Base-by-base conservation (phyloP, 495 filamentous ascomycete genomes). In the Bacidia rubella region DNA sequence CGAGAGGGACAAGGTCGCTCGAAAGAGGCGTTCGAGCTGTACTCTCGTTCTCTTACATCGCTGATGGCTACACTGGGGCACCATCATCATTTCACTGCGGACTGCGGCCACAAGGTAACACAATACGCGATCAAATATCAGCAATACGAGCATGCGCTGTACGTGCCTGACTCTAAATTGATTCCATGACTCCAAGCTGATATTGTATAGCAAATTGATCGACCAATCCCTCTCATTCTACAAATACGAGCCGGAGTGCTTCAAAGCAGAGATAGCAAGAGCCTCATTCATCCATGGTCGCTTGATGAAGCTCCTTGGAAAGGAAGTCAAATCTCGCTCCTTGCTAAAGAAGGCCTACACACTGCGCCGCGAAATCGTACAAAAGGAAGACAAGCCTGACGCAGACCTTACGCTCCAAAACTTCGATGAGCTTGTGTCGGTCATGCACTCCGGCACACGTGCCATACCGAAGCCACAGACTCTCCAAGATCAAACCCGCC, bases 71-170 rank as follows among this genome's bases (percentile, higher is more conserved):
- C 63, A 4, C n/a, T 66, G 7, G 64, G 63, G 2, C 57, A 57
- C 15, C 48, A 55, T 38, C 63, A 66, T 43, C 61, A 63, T 40
- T 56, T 52, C 4, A 63, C 63, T 1, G 64, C 54, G 24, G 51
- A n/a, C n/a, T n/a, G n/a, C n/a, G n/a, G n/a, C n/a, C n/a, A n/a
- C n/a, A n/a, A n/a, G n/a, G n/a, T n/a, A n/a, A n/a, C n/a, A n/a
- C n/a, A n/a, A n/a, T n/a, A n/a, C n/a, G n/a, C 59, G 29, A 23
- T 51, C 43, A 1, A 52, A 1, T 15, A n/a, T n/a, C n/a, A n/a
- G n/a, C n/a, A n/a, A n/a, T n/a, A n/a, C n/a, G n/a, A n/a, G n/a
- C n/a, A n/a, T n/a, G n/a, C n/a, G n/a, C n/a, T n/a, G n/a, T n/a
- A n/a, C n/a, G n/a, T n/a, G n/a, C n/a, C n/a, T n/a, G n/a, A n/a